Evolutionary conservation across 768 basidiomycete species (phyloP), one percentile per base, ranked within the genome.

Genomic region (Leucocoprinus birnbaumii): DNA sequence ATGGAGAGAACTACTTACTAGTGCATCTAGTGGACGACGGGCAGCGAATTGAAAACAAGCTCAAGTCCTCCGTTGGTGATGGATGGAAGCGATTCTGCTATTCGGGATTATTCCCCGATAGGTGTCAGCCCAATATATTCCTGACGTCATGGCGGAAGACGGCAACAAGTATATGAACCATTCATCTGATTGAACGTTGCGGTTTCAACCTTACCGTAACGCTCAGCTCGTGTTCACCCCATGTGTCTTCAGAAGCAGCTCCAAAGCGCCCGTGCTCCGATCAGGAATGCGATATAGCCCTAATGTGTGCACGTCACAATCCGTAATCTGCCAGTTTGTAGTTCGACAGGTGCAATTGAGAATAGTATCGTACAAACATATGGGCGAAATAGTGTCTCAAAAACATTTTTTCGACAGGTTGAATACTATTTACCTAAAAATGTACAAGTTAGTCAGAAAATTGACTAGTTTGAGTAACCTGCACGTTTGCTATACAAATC

Each of bases 111-210:
- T 43, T 19, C 22, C 31, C 34, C 26, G 37, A 26, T 31, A 19
- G 25, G 44, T 31, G 31, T 31, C 19, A 24, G 42, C 26, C 35
- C 40, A 55, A 48, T 40, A 41, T 34, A 48, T 38, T 48, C 45
- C 9, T 53, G 51, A 53, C 51, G 51, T 53, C 51, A 53, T 34
- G 43, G 41, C 22, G 27, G 37, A 35, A 42, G 41, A 51, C 25
- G 3, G 19, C 21, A 37, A 35, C 27, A 14, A 35, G 51, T n/a
- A 31, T 11, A 45, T 53, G 43, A 31, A 14, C 34, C 51, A 44
- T 34, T 35, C 31, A 53, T 44, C 34, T 31, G 31, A 37, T 44
- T 45, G 11, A 31, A 31, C 31, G 31, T 11, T 31, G 31, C 31
- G 31, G 31, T 5, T 6, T 40, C 18, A 24, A 22, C 21, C 35